Base-by-base conservation (phyloP, 2,329 filamentous ascomycete genomes). In the Exophiala sp. region DNA sequence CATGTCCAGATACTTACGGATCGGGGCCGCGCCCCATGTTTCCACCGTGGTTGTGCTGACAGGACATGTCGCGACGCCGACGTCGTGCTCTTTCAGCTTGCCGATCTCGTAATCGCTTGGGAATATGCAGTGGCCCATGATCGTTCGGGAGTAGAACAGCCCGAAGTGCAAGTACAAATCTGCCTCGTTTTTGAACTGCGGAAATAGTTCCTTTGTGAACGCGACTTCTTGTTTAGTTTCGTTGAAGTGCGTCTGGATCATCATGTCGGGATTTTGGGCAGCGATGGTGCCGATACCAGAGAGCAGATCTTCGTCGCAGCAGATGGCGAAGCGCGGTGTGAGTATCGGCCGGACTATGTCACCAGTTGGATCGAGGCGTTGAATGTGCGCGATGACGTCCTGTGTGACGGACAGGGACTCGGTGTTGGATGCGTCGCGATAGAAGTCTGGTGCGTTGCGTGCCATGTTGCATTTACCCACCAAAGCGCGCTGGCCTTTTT, bases 401-500 rank as follows among this genome's bases (percentile, higher is more conserved):
- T 63, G 45, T 1, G 67, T 65, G 5, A 52, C 63, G 6, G 40
- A 18, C 3, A 64, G 34, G 11, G 54, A 57, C 1, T 54, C 58
- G 16, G 58, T 29, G 29, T 61, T 58, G 7, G 59, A 63, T 5
- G 51, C 52, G 10, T 70, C 67, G 42, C 62, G 57, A 50, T 67
- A 68, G 34, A 65, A 67, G 10, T 62, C 60, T 11, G 69, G 68
- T 3, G 65, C 61, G 58, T 79, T 77, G n/a, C 78, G 72, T 55
- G 80, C 74, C 79, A 83, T 83, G 69, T 82, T 83, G 69, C 80
- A 83, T 65, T 85, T 85, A 1, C 82, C 82, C 0, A 85, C 75
- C 12, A 85, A 72, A 0, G 82, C 82, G 10, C 83, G 72, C 68
- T 85, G 83, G 7, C 81, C 80, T 58, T 74, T 73, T 3, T 67